A percentile compares a stretch with the other conserved stretches of the same genome.
Conservation (phyloP, 2,329 filamentous ascomycete species). For the Chaetoscypha palmicola region DNA sequence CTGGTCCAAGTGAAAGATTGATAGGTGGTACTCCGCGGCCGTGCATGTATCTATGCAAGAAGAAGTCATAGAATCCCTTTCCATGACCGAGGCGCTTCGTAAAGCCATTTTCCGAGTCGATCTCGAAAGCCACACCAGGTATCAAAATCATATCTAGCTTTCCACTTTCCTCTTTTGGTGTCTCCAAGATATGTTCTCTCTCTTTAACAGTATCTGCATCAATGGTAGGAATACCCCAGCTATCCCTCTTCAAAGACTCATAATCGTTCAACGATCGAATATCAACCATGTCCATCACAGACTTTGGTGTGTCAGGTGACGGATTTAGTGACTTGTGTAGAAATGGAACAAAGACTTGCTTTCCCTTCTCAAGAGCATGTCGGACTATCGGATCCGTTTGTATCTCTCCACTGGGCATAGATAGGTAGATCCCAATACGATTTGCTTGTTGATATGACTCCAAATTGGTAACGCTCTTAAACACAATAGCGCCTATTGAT, state of each 20-base stretch:
- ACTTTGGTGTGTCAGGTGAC: conserved; percentile 39
- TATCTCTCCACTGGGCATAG: conserved; percentile 84
- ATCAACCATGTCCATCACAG: conserved; percentile 93
- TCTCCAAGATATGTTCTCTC: conserved; percentile 67
- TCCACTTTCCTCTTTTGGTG: conserved; percentile 35
- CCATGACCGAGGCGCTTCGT: conserved; percentile 83
- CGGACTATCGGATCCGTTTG: conserved; percentile 77
- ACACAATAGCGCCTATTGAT: conserved; percentile 54
- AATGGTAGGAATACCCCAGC: conserved; percentile 93
- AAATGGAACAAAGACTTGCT: conserved; percentile 87
- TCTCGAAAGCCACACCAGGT: conserved; percentile 88
- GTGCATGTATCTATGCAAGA: conserved; percentile 65
- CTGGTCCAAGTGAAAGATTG: conserved; percentile 45
- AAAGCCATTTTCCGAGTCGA: conserved; percentile 41
- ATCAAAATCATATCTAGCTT: conserved; percentile 81
- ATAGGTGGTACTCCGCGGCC: conserved; percentile 31
- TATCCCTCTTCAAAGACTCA: conserved; percentile 66
- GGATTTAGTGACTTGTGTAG: conserved; percentile 55
- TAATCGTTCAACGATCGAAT: conserved; percentile 70
- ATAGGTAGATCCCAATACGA: conserved; percentile 79
- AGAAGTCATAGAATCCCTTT: conserved; percentile 95
- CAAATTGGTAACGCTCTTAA: conserved; percentile 57
- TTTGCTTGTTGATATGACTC: conserved; percentile 69
- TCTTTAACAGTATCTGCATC: conserved; percentile 54
- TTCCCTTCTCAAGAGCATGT: conserved; percentile 69